A percentile compares a stretch with the other conserved stretches of the same genome.
Conservation (phyloP, 2,329 filamentous ascomycete species). For the Fusarium clavum region DNA sequence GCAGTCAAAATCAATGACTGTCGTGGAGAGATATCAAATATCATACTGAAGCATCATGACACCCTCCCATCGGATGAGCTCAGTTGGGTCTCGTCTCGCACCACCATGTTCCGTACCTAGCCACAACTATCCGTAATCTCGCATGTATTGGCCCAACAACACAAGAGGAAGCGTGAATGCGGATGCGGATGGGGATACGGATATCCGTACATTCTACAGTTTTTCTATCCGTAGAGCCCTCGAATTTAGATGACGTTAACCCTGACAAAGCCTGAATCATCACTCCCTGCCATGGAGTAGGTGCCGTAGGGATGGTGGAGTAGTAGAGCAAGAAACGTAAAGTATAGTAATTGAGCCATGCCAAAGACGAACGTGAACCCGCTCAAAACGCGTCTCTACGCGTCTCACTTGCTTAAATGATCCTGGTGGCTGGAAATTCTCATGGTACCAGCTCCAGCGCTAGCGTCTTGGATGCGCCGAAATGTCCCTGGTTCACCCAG, state of each 20-base stretch:
- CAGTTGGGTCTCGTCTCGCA: constrained; percentile 22
- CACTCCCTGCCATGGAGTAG: constrained; percentile 30
- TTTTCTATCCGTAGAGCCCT: not conserved
- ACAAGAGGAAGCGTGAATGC: constrained; percentile 19
- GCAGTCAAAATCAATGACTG: not conserved
- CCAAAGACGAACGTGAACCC: constrained; percentile 37
- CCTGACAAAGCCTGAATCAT: constrained; percentile 45
- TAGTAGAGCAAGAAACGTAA: constrained; percentile 12
- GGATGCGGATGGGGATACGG: constrained; percentile 4
- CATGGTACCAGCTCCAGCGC: constrained; percentile 27
- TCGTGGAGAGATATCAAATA: not conserved
- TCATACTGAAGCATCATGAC: constrained; percentile 38
- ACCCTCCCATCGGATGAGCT: constrained; percentile 23
- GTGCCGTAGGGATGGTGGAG: constrained; percentile 22
- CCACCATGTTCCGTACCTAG: constrained; percentile 23
- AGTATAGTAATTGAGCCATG: constrained; percentile 21
- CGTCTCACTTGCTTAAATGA: constrained; percentile 38
- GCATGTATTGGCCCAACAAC: constrained; percentile 41
- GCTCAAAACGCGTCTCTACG: constrained; percentile 42
- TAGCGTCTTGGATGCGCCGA: constrained; percentile 37
- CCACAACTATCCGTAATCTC: constrained; percentile 29
- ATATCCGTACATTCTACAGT: not conserved
- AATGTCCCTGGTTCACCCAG: constrained; percentile 39
- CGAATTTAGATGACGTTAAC: constrained; percentile 28
- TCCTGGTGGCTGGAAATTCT: constrained; percentile 40